phyloP scores from a whole-genome alignment of 2,329 filamentous ascomycete genomes.

The Elsinoe arachidis region DNA sequence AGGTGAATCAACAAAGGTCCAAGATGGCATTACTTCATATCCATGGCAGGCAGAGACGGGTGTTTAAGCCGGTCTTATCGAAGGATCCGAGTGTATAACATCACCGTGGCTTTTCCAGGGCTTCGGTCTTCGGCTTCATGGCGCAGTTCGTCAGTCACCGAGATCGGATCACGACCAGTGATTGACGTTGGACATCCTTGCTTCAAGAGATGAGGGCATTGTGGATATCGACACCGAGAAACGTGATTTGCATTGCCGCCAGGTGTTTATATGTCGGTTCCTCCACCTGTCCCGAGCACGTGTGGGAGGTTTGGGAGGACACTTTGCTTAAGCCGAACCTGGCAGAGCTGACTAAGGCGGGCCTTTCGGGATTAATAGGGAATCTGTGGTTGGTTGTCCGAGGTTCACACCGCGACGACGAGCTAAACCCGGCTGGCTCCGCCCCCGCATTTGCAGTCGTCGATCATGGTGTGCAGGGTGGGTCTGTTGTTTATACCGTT shows the following conservation, averaged over 20 bases:
- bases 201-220: not conserved
- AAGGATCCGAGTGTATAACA: too few species aligned
- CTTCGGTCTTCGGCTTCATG: not conserved
- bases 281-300: constrained; percentile 4
- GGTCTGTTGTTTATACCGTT: not conserved
- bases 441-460: not conserved
- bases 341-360: not conserved
- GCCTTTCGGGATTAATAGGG: not conserved
- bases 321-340: not conserved
- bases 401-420: not conserved
- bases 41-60: too few species aligned
- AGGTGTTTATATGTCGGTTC: not conserved
- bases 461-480: not conserved
- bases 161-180: not conserved
- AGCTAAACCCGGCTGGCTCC: not conserved
- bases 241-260: not conserved
- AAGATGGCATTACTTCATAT: too few species aligned
- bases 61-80: too few species aligned
- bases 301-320: not conserved
- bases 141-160: not conserved
- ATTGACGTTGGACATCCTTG: not conserved
- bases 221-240: not conserved
- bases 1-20: too few species aligned
- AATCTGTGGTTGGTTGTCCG: not conserved
- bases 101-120: not conserved